phyloP scores from a whole-genome alignment of 441 rosid genomes.

The Dalechampia spathulata region DNA sequence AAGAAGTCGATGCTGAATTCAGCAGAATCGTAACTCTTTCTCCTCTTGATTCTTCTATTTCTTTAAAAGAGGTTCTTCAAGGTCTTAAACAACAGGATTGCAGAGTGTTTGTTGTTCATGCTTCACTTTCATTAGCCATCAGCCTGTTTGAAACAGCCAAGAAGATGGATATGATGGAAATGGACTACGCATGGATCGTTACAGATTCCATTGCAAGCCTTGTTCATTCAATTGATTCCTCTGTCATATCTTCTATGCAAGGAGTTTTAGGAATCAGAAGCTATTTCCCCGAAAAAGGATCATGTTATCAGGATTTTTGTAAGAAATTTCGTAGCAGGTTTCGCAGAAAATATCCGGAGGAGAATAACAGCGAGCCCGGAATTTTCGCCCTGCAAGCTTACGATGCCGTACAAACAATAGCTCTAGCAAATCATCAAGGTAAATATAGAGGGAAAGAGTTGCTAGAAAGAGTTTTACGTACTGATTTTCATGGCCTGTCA shows the following conservation, averaged over 20 bases:
- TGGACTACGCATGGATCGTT: constrained; percentile 4
- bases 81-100: constrained; percentile 9
- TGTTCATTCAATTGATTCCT: constrained; percentile 7
- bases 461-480: no score
- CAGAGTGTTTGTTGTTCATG: constrained; percentile 20
- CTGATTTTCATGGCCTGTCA: no score
- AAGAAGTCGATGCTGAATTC: constrained; percentile 7
- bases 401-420: constrained; percentile 19
- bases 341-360: constrained; percentile 10
- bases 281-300: background rate
- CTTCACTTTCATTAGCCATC: background rate
- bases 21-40: constrained; percentile 13
- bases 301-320: background rate
- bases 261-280: constrained; percentile 24
- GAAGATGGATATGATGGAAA: constrained; percentile 5
- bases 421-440: no score
- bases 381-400: constrained; percentile 22
- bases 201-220: constrained; percentile 12
- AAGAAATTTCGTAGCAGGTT: constrained; percentile 13
- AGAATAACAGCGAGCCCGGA: constrained; percentile 15
- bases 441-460: no score
- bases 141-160: background rate
- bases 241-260: constrained; percentile 15
- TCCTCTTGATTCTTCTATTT: background rate
- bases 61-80: constrained; percentile 3